Base-by-base conservation (phyloP, 768 basidiomycete genomes). In the Termitomyces sp. region DNA sequence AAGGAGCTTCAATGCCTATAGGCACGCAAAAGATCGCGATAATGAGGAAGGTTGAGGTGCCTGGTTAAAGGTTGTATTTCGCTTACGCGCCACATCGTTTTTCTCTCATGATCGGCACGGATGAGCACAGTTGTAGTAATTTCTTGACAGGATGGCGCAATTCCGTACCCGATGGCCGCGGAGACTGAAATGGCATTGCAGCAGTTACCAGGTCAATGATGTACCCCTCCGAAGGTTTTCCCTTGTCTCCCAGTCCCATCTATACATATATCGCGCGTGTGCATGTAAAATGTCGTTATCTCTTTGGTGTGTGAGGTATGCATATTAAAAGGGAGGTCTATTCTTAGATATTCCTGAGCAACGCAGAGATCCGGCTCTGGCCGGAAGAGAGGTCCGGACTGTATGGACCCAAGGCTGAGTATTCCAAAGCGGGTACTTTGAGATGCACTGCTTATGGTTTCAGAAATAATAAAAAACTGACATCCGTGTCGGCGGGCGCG, bases 121-220 rank as follows among this genome's bases (percentile, higher is more conserved):
- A 71, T 71, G 62, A 66, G 67, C 69, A 69, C 56, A 56, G 57
- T 60, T 66, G 61, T 66, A 53, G 68, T 64, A 45, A 70, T 68
- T 61, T 65, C 28, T 18, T 54, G 55, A 31, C 41, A 53, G 29
- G 51, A 70, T 70, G 61, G 69, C 69, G 68, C 69, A 61, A 70
- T 69, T 24, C 41, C 15, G 12, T 22, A 16, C 6, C 29, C 28
- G 22, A 22, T 28, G 37, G n/a, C 51, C 60, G 59, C 62, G 58
- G 62, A 49, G 54, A 56, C 18, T 54, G 54, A 9, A 65, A 60
- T 39, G 6, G 7, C 18, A 39, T 39, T n/a, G n/a, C n/a, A n/a
- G n/a, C n/a, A n/a, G n/a, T n/a, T n/a, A n/a, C n/a, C n/a, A n/a
- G n/a, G n/a, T n/a, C n/a, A n/a, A n/a, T n/a, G n/a, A n/a, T n/a